A percentile compares a stretch with the other conserved stretches of the same genome.
Evolutionary conservation across 2,329 filamentous ascomycete genomes (phyloP).

Genomic region (Botrytis byssoidea): DNA sequence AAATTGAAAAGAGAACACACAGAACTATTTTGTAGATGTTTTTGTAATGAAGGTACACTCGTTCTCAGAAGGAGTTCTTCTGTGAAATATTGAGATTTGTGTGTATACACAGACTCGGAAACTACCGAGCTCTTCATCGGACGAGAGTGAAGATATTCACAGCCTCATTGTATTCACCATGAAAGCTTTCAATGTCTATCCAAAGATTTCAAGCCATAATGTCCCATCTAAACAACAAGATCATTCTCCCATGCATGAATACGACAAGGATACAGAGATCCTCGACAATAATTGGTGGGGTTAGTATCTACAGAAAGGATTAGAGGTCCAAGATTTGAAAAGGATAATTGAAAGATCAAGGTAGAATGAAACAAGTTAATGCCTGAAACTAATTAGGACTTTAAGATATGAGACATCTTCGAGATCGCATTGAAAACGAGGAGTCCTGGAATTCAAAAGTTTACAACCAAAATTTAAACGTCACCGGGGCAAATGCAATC

Average conservation of each 20-base stretch:
- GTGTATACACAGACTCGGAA: background rate
- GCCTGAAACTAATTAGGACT: background rate
- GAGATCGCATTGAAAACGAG: background rate
- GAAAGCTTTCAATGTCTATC: background rate
- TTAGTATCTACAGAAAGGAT: background rate
- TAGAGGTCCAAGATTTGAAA: background rate
- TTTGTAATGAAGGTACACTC: background rate
- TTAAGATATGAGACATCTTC: too few species aligned
- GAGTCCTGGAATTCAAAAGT: too few species aligned
- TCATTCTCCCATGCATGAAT: background rate
- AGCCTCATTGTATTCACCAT: background rate
- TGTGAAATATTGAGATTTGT: background rate
- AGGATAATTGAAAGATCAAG: background rate
- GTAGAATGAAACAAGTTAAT: background rate
- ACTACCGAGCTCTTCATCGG: conserved; percentile 9
- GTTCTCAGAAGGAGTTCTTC: background rate
- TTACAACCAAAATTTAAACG: background rate
- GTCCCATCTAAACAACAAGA: background rate
- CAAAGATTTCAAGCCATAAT: background rate
- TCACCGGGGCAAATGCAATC: background rate
- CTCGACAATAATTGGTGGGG: background rate
- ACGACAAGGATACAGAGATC: background rate
- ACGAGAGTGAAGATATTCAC: background rate
- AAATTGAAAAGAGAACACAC: background rate
- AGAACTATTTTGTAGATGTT: background rate